Evolutionary conservation across 208 protist species (phyloP).

Genomic region (Leishmania turanica): DNA sequence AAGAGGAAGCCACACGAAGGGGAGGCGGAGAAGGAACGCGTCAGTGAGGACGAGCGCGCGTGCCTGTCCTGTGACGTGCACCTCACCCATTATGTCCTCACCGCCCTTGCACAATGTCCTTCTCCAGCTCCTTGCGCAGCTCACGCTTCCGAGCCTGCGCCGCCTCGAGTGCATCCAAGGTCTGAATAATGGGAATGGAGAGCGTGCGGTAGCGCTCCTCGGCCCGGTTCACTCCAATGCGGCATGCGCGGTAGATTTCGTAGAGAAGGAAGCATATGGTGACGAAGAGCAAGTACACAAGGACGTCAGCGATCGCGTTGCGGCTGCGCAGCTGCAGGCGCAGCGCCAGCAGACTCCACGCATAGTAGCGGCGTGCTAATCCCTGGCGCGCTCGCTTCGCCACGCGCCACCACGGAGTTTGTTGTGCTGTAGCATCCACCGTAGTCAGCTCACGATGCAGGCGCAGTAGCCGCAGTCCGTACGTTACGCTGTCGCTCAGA

Average conservation of each 20-base stretch:
- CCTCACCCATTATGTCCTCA: not conserved
- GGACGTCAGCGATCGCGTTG: conserved; percentile 71
- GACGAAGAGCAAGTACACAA: conserved; percentile 76
- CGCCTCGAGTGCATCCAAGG: conserved; percentile 78
- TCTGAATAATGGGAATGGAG: conserved; percentile 80
- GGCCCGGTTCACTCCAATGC: conserved; percentile 72
- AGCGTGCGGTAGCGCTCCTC: conserved; percentile 80
- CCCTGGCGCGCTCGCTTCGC: conserved; percentile 38
- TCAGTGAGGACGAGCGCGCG: not conserved
- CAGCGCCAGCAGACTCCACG: conserved; percentile 60
- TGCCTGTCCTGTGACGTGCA: not conserved
- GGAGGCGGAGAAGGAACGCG: not conserved
- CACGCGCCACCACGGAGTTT: conserved; percentile 39
- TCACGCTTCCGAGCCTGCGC: conserved; percentile 47
- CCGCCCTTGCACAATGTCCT: conserved; percentile 56
- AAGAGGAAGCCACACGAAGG: not conserved
- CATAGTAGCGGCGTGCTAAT: conserved; percentile 51
- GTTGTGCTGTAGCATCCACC: conserved; percentile 38
- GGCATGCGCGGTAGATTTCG: conserved; percentile 77
- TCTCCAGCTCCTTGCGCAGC: conserved; percentile 71
- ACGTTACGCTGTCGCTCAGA: conserved; percentile 49
- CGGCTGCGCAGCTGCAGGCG: conserved; percentile 63
- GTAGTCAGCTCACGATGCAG: conserved; percentile 65
- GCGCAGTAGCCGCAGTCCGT: conserved; percentile 63
- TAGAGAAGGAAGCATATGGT: conserved; percentile 73